These are phyloP conservation scores for Colletotrichum phormii DNA, from an alignment of 2,329 filamentous ascomycete species.

Conservation along the genomic window DNA sequence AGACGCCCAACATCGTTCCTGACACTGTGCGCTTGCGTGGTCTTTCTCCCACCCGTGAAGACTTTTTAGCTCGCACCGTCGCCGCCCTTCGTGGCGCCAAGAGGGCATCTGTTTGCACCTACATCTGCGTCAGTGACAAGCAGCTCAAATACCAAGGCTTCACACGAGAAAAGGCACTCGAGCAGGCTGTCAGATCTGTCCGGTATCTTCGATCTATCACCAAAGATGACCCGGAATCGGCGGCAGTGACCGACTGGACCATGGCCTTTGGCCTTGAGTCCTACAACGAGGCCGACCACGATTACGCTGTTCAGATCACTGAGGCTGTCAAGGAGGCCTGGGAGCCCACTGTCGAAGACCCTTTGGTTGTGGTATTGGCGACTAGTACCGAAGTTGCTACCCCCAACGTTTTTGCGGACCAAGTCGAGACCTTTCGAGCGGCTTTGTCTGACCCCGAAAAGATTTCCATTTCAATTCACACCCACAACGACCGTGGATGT, in stretches of 20 bases:
- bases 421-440: slow-evolving; percentile 94
- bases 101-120: slow-evolving; percentile 93
- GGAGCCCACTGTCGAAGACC: slow-evolving; percentile 81
- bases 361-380: slow-evolving; percentile 95
- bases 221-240: slow-evolving; percentile 74
- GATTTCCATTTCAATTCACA: slow-evolving; percentile 88
- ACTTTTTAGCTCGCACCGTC: slow-evolving; percentile 91
- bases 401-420: slow-evolving; percentile 94
- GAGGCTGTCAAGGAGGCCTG: slow-evolving; percentile 94
- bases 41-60: slow-evolving; percentile 88
- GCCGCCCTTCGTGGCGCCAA: slow-evolving; percentile 89
- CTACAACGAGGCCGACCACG: slow-evolving; percentile 89
- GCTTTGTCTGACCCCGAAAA: slow-evolving; percentile 87
- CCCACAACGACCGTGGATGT: slow-evolving; percentile 93
- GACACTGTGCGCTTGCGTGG: slow-evolving; percentile 94
- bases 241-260: slow-evolving; percentile 72
- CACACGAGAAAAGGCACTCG: slow-evolving; percentile 91
- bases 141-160: slow-evolving; percentile 57
- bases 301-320: slow-evolving; percentile 85
- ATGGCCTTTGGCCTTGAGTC: slow-evolving; percentile 88
- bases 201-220: slow-evolving; percentile 89
- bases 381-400: slow-evolving; percentile 95
- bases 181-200: slow-evolving; percentile 81
- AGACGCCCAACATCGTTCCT: slow-evolving; percentile 83
- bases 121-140: slow-evolving; percentile 87